These are phyloP conservation scores for Populus hybrid DNA, from an alignment of 441 rosid species.

Conservation along the genomic window DNA sequence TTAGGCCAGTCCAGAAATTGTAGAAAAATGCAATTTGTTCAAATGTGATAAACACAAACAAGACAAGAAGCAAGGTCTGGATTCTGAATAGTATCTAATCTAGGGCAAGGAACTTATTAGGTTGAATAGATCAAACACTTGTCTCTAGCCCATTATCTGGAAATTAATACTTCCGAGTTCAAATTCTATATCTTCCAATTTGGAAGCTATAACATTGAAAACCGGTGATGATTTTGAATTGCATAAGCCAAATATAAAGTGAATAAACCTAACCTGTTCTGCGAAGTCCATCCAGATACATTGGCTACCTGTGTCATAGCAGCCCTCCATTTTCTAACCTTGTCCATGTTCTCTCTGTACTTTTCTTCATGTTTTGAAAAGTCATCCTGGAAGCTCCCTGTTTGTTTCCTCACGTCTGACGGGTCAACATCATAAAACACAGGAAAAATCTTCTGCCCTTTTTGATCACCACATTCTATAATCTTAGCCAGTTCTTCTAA, in stretches of 20 bases:
- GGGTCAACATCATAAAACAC: slow-evolving; percentile 1
- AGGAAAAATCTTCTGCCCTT: not conserved
- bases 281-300: not conserved
- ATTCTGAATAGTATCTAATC: too few species aligned
- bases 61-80: too few species aligned
- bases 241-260: too few species aligned
- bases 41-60: not conserved
- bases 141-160: too few species aligned
- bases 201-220: too few species aligned
- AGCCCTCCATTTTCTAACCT: slow-evolving; percentile 2
- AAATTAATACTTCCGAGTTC: too few species aligned
- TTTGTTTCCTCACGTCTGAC: not conserved
- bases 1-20: too few species aligned
- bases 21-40: not conserved
- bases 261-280: not conserved
- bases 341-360: not conserved
- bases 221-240: too few species aligned
- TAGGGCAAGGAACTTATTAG: too few species aligned
- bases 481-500: not conserved
- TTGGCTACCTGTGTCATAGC: slow-evolving; percentile 1
- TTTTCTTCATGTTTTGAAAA: not conserved
- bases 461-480: not conserved
- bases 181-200: too few species aligned
- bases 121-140: too few species aligned
- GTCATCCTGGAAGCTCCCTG: not conserved